Conservation (phyloP, 2,329 filamentous ascomycete genomes). For the Colletotrichum sp. region DNA sequence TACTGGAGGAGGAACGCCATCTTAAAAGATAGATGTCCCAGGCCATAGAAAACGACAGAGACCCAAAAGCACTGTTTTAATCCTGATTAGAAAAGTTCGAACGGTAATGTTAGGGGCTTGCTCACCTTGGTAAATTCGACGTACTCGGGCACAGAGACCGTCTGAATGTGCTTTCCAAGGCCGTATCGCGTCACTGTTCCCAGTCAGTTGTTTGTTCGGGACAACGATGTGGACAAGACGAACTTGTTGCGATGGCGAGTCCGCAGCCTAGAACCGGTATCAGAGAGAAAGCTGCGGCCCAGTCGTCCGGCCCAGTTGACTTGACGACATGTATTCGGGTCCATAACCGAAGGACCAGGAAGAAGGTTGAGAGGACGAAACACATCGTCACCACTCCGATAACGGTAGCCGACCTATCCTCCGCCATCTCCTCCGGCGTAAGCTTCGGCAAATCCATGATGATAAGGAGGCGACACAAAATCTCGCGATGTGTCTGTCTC, state of each 20-base stretch:
- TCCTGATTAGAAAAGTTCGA: neutral
- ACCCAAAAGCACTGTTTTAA: slow-evolving; percentile 31
- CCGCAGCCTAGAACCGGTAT: slow-evolving; percentile 4
- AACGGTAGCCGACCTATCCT: slow-evolving; percentile 18
- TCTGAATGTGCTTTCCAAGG: slow-evolving; percentile 21
- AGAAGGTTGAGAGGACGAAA: slow-evolving; percentile 17
- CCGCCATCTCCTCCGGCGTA: neutral
- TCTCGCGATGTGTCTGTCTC: neutral
- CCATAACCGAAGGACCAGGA: slow-evolving; percentile 27
- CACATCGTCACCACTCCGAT: slow-evolving; percentile 24
- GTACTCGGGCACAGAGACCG: neutral
- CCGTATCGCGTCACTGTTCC: slow-evolving; percentile 18
- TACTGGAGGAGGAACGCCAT: slow-evolving; percentile 40
- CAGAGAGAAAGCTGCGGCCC: slow-evolving; percentile 25
- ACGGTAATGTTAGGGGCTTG: no score
- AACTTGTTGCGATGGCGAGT: neutral
- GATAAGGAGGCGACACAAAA: neutral
- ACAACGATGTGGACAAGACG: neutral
- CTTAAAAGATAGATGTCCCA: slow-evolving; percentile 32
- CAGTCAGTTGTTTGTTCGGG: neutral
- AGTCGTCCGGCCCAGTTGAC: slow-evolving; percentile 29
- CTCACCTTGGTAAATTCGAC: slow-evolving; percentile 14
- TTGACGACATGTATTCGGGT: slow-evolving; percentile 28
- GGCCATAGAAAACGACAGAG: slow-evolving; percentile 33
- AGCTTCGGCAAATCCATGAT: slow-evolving; percentile 9